Percentiles rank a stretch among this genome's conserved stretches.
These are phyloP conservation scores for Massariosphaeria phaeospora DNA, from an alignment of 495 filamentous ascomycete species.

Conservation along the genomic window DNA sequence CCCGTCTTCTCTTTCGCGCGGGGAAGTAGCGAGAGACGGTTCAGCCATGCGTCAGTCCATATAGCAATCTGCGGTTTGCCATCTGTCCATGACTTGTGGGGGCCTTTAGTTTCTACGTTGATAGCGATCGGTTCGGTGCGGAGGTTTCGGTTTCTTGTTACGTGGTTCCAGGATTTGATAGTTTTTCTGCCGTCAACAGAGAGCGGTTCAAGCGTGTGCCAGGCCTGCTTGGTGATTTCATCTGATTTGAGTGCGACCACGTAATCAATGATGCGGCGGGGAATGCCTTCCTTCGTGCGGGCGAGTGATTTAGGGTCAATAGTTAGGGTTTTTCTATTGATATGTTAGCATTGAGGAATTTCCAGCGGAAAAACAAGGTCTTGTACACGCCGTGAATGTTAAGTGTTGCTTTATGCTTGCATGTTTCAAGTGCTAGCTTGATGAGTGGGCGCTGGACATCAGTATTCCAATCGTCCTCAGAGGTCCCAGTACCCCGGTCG, in stretches of 20 bases:
- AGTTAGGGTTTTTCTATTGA: constrained; percentile 11
- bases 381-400: constrained; percentile 17
- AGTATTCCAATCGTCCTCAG: constrained; percentile 30
- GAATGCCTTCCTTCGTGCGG: constrained; percentile 6
- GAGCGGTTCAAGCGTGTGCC: constrained; percentile 13
- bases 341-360: constrained; percentile 6
- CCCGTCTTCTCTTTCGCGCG: not conserved
- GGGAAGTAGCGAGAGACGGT: constrained; percentile 2
- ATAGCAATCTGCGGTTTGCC: constrained; percentile 30
- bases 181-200: not conserved
- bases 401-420: constrained; percentile 14
- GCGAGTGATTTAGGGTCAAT: constrained; percentile 21
- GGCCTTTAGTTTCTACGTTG: constrained; percentile 28
- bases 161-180: constrained; percentile 29
- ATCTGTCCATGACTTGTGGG: constrained; percentile 30
- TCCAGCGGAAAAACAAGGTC: not conserved
- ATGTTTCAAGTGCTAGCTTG: constrained; percentile 26
- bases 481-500: constrained; percentile 20
- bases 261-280: constrained; percentile 25
- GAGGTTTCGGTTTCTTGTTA: constrained; percentile 9
- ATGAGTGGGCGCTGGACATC: constrained; percentile 29
- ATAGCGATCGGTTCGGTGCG: constrained; percentile 27
- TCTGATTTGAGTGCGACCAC: constrained; percentile 24
- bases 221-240: constrained; percentile 16
- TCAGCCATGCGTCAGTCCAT: constrained; percentile 27